Evolutionary conservation across 2,329 filamentous ascomycete genomes (phyloP).

Genomic region (Sporothrix pseudoabietina): DNA sequence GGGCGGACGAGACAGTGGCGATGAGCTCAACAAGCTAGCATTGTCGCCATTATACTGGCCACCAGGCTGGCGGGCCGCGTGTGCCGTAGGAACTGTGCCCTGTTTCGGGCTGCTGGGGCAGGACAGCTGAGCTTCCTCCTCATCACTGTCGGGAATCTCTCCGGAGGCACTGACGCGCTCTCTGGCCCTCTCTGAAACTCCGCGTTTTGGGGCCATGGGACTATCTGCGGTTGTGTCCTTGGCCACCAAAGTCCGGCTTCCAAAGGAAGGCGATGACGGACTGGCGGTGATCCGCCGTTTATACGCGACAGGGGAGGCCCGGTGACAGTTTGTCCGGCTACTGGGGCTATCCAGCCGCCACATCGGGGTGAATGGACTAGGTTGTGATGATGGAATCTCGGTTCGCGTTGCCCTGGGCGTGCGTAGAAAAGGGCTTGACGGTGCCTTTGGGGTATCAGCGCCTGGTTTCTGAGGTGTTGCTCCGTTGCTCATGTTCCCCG

Average conservation of each 20-base stretch:
- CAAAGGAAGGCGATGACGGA: background rate
- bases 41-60: background rate
- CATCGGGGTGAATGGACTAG: slow-evolving; percentile 48
- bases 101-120: background rate
- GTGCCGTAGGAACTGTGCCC: background rate
- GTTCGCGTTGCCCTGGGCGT: slow-evolving; percentile 32
- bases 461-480: background rate
- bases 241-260: background rate
- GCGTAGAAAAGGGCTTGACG: background rate
- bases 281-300: background rate
- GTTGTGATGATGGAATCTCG: slow-evolving; percentile 52
- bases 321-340: slow-evolving; percentile 24
- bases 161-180: background rate
- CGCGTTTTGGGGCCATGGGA: background rate
- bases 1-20: background rate
- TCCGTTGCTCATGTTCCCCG: background rate
- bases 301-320: slow-evolving; percentile 24
- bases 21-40: background rate
- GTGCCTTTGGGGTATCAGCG: no score
- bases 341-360: slow-evolving; percentile 45
- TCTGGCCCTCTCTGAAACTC: background rate
- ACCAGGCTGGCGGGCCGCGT: background rate
- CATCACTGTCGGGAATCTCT: slow-evolving; percentile 57
- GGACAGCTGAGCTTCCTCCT: slow-evolving; percentile 39
- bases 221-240: no score